Percentiles rank a stretch among this genome's conserved stretches.
phyloP scores from a whole-genome alignment of 108 stramenopile genomes.

The Conticribra weissflogii region DNA sequence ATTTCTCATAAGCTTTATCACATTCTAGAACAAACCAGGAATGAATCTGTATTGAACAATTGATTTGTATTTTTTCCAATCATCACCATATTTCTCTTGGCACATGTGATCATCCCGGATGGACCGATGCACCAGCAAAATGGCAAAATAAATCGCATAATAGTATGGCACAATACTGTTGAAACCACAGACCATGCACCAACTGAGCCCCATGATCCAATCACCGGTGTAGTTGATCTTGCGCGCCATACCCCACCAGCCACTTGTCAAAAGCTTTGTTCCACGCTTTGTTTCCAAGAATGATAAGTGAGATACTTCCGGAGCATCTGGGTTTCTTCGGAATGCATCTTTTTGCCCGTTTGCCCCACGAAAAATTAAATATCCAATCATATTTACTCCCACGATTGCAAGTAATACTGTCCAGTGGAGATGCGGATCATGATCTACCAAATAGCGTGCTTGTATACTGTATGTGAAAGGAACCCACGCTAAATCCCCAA shows the following conservation, averaged over 20 bases:
- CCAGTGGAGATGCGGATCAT: slow-evolving; percentile 80
- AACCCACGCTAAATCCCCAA: slow-evolving; percentile 99
- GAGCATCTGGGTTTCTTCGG: slow-evolving; percentile 84
- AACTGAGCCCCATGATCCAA: slow-evolving; percentile 97
- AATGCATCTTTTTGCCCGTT: slow-evolving; percentile 97
- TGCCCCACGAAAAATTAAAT: slow-evolving; percentile 90
- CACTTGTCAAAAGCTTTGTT: slow-evolving; percentile 87
- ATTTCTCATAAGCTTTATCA: neutral
- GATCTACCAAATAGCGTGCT: slow-evolving; percentile 89
- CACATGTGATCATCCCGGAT: slow-evolving; percentile 95
- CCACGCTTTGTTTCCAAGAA: slow-evolving; percentile 87
- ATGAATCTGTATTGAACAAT: slow-evolving; percentile 95
- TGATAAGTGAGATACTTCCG: slow-evolving; percentile 58
- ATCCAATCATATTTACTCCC: slow-evolving; percentile 75
- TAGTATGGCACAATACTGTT: slow-evolving; percentile 92
- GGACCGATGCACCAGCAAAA: slow-evolving; percentile 96
- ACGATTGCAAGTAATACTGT: slow-evolving; percentile 58
- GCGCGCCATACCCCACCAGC: slow-evolving; percentile 98
- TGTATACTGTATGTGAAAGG: slow-evolving; percentile 96
- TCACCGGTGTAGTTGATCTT: slow-evolving; percentile 99
- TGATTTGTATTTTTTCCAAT: slow-evolving; percentile 94
- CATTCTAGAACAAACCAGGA: slow-evolving; percentile 84
- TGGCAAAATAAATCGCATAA: slow-evolving; percentile 94
- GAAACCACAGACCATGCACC: slow-evolving; percentile 95
- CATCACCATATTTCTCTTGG: slow-evolving; percentile 93